A percentile compares a stretch with the other conserved stretches of the same genome.
phyloP scores from a whole-genome alignment of 306 rosid genomes.

The Castanea crenata region DNA sequence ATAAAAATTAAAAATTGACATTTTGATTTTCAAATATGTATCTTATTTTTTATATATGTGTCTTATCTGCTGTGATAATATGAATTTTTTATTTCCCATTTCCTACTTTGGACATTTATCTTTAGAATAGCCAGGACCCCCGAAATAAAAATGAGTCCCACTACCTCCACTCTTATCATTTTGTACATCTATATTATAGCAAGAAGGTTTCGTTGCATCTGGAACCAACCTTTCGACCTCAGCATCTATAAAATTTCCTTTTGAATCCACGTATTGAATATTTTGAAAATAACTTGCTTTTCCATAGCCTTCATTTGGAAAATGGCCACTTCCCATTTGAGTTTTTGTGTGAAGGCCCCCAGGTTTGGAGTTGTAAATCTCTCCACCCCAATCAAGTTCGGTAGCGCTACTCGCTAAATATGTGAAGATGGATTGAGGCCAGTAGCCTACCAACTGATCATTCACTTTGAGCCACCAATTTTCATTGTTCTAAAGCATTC shows the following conservation, averaged over 20 bases:
- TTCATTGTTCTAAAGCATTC: background rate
- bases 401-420: background rate
- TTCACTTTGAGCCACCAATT: constrained; percentile 24
- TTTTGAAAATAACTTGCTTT: constrained; percentile 21
- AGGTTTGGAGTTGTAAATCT: background rate
- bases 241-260: background rate
- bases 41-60: too few species aligned
- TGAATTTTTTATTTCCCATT: too few species aligned
- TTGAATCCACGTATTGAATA: background rate
- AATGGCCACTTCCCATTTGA: constrained; percentile 36
- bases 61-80: too few species aligned
- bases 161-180: background rate
- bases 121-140: constrained; percentile 20
- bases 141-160: constrained; percentile 17
- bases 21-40: too few species aligned
- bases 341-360: constrained; percentile 18
- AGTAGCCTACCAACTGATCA: constrained; percentile 21
- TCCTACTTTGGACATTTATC: background rate
- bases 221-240: background rate
- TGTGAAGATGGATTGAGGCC: constrained; percentile 22
- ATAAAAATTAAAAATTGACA: too few species aligned
- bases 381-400: constrained; percentile 8
- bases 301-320: constrained; percentile 6
- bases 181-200: constrained; percentile 2
- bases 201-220: constrained; percentile 7